Percentiles rank a stretch among this genome's conserved stretches.
phyloP scores from a whole-genome alignment of 2,329 filamentous ascomycete species.

The Rutstroemia sp. region DNA sequence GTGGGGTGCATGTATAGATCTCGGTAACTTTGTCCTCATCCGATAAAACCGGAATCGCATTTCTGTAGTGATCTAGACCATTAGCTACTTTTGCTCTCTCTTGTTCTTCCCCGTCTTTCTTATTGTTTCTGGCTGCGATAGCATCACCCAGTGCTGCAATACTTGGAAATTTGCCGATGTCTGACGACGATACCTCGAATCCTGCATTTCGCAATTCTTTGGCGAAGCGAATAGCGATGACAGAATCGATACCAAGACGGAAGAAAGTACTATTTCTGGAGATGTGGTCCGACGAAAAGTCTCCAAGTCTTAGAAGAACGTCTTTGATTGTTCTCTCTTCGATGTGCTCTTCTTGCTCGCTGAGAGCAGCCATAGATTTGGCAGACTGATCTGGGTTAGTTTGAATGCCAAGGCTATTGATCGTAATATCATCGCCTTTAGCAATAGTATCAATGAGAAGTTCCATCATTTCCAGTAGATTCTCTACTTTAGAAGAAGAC shows the following conservation, averaged over 20 bases:
- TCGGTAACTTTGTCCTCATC: constrained; percentile 26
- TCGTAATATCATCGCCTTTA: background rate
- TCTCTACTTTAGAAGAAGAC: background rate
- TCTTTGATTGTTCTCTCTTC: background rate
- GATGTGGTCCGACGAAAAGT: background rate
- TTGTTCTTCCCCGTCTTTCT: background rate
- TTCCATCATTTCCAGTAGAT: background rate
- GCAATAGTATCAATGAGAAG: background rate
- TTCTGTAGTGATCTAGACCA: background rate
- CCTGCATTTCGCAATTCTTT: constrained; percentile 25
- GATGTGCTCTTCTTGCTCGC: background rate
- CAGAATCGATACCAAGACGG: constrained; percentile 29
- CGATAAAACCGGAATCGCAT: background rate
- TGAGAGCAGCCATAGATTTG: background rate
- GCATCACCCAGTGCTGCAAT: constrained; percentile 33
- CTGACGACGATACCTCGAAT: constrained; percentile 32
- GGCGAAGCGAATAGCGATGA: constrained; percentile 36
- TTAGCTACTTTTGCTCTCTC: background rate
- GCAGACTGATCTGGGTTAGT: background rate
- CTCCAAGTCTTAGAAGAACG: background rate
- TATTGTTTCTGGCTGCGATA: background rate
- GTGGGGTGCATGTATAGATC: constrained; percentile 30
- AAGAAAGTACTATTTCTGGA: constrained; percentile 27
- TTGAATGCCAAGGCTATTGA: background rate
- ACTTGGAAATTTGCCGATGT: constrained; percentile 35